A percentile compares a stretch with the other conserved stretches of the same genome.
These are phyloP conservation scores for Blastobotrys indianensis DNA, from an alignment of 1,139 yeast species.

Conservation along the genomic window DNA sequence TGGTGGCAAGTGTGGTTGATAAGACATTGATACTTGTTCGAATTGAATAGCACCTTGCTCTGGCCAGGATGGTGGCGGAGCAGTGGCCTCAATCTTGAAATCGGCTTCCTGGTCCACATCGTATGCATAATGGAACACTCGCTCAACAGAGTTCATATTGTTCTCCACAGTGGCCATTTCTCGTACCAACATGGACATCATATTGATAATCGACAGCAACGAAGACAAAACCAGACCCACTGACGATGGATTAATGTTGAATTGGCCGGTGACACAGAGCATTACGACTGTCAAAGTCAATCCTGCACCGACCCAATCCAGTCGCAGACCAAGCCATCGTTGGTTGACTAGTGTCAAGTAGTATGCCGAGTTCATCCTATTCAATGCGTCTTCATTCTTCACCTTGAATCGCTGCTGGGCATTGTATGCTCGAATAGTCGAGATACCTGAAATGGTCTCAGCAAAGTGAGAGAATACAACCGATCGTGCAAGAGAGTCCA, in stretches of 20 bases:
- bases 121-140: slow-evolving; percentile 65
- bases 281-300: slow-evolving; percentile 46
- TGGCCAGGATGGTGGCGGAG: slow-evolving; percentile 71
- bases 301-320: slow-evolving; percentile 49
- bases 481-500: slow-evolving; percentile 74
- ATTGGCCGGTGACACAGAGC: slow-evolving; percentile 58
- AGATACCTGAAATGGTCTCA: slow-evolving; percentile 67
- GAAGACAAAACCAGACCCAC: slow-evolving; percentile 66
- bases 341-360: slow-evolving; percentile 62
- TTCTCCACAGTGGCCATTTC: slow-evolving; percentile 66
- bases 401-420: slow-evolving; percentile 43
- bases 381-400: slow-evolving; percentile 46
- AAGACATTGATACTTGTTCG: slow-evolving; percentile 55
- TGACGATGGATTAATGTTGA: slow-evolving; percentile 56
- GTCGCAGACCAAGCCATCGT: slow-evolving; percentile 68
- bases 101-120: slow-evolving; percentile 59
- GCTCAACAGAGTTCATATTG: slow-evolving; percentile 81
- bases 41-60: slow-evolving; percentile 51
- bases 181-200: slow-evolving; percentile 37
- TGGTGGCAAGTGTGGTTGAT: slow-evolving; percentile 69
- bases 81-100: slow-evolving; percentile 41
- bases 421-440: slow-evolving; percentile 61
- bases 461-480: slow-evolving; percentile 71
- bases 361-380: slow-evolving; percentile 68
- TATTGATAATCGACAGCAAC: slow-evolving; percentile 23